These are phyloP conservation scores for Cladosporium sp. DNA, from an alignment of 2,329 filamentous ascomycete genomes.

Conservation along the genomic window DNA sequence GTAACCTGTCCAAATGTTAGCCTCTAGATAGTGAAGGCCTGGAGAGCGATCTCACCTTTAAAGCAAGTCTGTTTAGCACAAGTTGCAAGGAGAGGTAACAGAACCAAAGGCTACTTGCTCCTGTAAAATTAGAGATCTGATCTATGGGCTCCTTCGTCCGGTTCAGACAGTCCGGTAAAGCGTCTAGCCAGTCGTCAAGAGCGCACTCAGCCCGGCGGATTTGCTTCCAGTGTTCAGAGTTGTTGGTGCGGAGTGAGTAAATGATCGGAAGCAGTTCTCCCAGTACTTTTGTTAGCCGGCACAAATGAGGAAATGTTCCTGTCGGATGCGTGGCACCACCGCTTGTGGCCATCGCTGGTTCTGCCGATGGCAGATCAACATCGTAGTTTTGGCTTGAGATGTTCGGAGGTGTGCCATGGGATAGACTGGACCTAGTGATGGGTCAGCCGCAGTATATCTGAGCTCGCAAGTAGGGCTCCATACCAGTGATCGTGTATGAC, in stretches of 20 bases:
- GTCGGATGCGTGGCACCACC: neutral
- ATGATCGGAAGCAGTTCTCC: constrained; percentile 42
- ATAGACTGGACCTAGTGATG: constrained; percentile 51
- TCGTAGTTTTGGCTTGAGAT: constrained; percentile 57
- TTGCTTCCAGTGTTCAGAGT: constrained; percentile 31
- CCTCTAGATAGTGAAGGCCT: neutral
- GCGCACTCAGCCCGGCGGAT: constrained; percentile 37
- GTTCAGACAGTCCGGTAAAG: constrained; percentile 38
- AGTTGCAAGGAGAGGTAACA: constrained; percentile 40
- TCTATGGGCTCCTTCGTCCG: neutral
- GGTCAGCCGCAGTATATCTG: neutral
- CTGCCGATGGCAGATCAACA: constrained; percentile 40
- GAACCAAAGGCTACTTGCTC: constrained; percentile 42
- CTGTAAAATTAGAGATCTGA: constrained; percentile 23
- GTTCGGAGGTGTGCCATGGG: constrained; percentile 57
- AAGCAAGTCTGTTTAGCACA: constrained; percentile 40
- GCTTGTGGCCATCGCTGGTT: constrained; percentile 30
- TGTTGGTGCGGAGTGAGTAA: constrained; percentile 38
- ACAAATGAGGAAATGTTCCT: constrained; percentile 52
- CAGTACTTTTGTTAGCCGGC: constrained; percentile 48
- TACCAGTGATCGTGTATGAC: constrained; percentile 58
- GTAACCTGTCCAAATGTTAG: neutral
- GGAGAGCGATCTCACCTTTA: neutral
- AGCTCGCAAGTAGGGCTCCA: neutral
- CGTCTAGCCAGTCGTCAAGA: constrained; percentile 37